Base-by-base conservation (phyloP, 148 eudicot species). In the Arctostaphylos glauca region DNA sequence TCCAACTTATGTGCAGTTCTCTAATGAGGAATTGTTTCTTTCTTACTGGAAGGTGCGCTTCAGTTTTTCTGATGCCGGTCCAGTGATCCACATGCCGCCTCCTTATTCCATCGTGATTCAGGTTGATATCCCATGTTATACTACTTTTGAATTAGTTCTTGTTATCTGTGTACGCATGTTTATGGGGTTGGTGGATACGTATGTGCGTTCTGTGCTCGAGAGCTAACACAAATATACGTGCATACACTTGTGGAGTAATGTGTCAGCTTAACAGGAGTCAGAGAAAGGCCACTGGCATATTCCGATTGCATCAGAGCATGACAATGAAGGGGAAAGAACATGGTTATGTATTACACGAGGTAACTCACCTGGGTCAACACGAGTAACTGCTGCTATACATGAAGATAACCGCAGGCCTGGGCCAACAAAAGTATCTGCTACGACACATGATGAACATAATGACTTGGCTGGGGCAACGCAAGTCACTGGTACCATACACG, bases 231-330 rank as follows among this genome's bases (percentile, higher is more conserved):
- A 81, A 15, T 2, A 25, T 10, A 41, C 3, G 43, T 54, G 15
- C 44, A 54, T 55, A 75, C 73, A 43, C 13, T 3, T 50, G 41
- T 13, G 64, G 31, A 79, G 12, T 10, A 50, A 77, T 80, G 54
- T 80, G 48, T 43, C 75, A 25, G 55, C 81, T 78, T 82, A 48
- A 80, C 90, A 95, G 98, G 98, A 95, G 80, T 92, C 98, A 8
- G 89, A 86, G 60, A 88, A 86, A 86, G 98, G 98, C 62, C 90
- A 91, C 80, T 95, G 98, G 98, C 98, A 95, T 87, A 86, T 95
- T 86, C 98, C 98, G n/a, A 81, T 95, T 68, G 91, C 78, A 80
- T 92, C 94, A 38, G 90, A 92, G 79, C 83, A 82, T 76, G 90
- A 91, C 75, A 85, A 89, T 56, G 93, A 90, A 87, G 96, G 67